These are phyloP conservation scores for Toxicodendron radicans DNA, from an alignment of 345 rosid species.

Conservation along the genomic window DNA sequence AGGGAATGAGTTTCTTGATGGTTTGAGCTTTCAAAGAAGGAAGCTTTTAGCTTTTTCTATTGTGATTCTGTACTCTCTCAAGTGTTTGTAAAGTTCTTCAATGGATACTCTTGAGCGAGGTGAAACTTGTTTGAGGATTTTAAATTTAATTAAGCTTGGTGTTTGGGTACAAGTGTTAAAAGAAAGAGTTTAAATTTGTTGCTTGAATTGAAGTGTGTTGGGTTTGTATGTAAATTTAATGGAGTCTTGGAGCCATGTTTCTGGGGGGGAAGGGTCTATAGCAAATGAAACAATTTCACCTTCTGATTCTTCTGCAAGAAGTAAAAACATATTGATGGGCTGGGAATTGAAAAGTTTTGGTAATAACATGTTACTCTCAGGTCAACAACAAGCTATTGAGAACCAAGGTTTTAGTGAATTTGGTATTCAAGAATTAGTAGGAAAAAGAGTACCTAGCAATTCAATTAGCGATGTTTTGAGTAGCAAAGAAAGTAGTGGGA, in stretches of 20 bases:
- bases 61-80: neutral
- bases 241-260: conserved; percentile 55
- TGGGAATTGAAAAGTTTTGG: conserved; percentile 39
- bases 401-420: conserved; percentile 32
- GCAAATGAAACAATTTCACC: conserved; percentile 32
- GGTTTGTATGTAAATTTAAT: conserved; percentile 20
- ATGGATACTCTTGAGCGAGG: neutral
- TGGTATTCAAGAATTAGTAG: conserved; percentile 33
- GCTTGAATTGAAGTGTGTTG: conserved; percentile 20
- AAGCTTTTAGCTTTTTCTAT: conserved; percentile 4
- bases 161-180: neutral
- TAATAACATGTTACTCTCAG: conserved; percentile 28
- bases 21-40: conserved; percentile 13
- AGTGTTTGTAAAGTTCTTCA: conserved; percentile 6
- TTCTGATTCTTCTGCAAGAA: conserved; percentile 34
- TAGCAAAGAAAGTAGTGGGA: conserved; percentile 24
- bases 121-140: conserved; percentile 10
- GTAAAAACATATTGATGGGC: conserved; percentile 28
- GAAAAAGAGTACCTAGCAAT: conserved; percentile 26
- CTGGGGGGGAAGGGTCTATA: conserved; percentile 36
- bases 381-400: conserved; percentile 21
- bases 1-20: conserved; percentile 15
- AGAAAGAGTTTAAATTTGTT: neutral
- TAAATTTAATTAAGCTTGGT: conserved; percentile 2
- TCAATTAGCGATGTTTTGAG: conserved; percentile 29